phyloP scores from a whole-genome alignment of 305 asterid species.

The Fraxinus ornus region DNA sequence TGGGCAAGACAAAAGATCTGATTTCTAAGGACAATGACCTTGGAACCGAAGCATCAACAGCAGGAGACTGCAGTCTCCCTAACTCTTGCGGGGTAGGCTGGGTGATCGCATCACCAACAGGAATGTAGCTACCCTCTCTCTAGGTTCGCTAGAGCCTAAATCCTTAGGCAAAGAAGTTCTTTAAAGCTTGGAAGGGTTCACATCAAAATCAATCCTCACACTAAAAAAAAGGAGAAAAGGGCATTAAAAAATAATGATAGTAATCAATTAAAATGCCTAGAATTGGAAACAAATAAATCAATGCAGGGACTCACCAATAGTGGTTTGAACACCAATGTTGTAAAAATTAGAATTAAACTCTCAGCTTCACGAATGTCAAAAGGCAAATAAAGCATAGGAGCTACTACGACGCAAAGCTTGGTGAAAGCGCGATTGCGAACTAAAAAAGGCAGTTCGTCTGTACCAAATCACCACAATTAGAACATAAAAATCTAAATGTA shows the following conservation, averaged over 20 bases:
- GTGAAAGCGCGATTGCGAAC: background rate
- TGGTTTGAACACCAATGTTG: background rate
- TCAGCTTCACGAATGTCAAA: background rate
- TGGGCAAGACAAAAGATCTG: too few species aligned
- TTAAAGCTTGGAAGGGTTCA: background rate
- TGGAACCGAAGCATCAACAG: background rate
- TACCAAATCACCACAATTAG: background rate
- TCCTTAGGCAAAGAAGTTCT: background rate
- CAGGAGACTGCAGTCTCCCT: background rate
- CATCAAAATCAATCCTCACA: background rate
- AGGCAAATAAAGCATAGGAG: background rate
- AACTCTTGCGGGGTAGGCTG: background rate
- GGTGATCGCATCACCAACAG: background rate
- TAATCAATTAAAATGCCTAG: background rate
- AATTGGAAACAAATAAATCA: background rate
- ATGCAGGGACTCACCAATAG: background rate
- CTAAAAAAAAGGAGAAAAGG: background rate
- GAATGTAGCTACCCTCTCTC: background rate
- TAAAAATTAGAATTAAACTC: background rate
- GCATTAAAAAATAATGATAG: background rate
- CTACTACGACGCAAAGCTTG: background rate
- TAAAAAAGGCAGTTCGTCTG: background rate
- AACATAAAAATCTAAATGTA: background rate
- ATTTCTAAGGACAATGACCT: background rate
- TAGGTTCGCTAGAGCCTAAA: too few species aligned